Evolutionary conservation across 352 stramenopile species (phyloP).

Genomic region (Phytophthora capsici): DNA sequence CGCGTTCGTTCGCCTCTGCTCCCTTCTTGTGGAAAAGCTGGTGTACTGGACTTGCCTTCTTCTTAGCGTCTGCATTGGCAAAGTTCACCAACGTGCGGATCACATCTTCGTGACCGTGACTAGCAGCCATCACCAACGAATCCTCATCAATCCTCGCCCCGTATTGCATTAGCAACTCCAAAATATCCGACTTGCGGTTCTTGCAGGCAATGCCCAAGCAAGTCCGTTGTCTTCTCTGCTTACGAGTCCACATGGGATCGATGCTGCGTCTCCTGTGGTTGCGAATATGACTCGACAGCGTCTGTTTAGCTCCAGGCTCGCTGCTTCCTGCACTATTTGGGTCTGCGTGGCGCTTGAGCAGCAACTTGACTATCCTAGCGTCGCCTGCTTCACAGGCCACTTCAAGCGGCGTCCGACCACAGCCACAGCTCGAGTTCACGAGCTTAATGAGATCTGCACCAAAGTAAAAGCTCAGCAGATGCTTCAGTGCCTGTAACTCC

Average conservation of each 20-base stretch:
- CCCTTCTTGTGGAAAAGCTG: conserved; percentile 47
- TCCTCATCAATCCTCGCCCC: conserved; percentile 70
- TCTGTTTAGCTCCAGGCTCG: conserved; percentile 19
- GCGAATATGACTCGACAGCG: conserved; percentile 36
- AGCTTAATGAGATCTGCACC: conserved; percentile 62
- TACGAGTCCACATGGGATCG: conserved; percentile 28
- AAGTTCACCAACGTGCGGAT: conserved; percentile 47
- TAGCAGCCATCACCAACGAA: conserved; percentile 52
- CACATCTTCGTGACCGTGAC: conserved; percentile 49
- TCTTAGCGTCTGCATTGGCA: conserved; percentile 33
- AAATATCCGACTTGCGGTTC: conserved; percentile 47
- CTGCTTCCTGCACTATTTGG: conserved; percentile 46
- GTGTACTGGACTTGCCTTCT: conserved; percentile 37
- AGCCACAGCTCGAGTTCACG: conserved; percentile 71
- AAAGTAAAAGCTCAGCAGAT: conserved; percentile 74
- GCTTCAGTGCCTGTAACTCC: conserved; percentile 72
- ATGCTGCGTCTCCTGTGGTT: conserved; percentile 38
- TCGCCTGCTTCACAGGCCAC: conserved; percentile 68
- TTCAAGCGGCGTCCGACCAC: conserved; percentile 74
- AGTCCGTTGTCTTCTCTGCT: conserved; percentile 45
- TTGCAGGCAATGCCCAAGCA: conserved; percentile 63
- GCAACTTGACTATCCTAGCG: conserved; percentile 59
- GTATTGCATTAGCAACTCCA: conserved; percentile 69
- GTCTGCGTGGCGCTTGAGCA: conserved; percentile 66
- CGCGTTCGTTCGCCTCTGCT: conserved; percentile 24